Conservation (phyloP, 192 early-diverging fungal genomes). For the Coemansia umbellata region DNA sequence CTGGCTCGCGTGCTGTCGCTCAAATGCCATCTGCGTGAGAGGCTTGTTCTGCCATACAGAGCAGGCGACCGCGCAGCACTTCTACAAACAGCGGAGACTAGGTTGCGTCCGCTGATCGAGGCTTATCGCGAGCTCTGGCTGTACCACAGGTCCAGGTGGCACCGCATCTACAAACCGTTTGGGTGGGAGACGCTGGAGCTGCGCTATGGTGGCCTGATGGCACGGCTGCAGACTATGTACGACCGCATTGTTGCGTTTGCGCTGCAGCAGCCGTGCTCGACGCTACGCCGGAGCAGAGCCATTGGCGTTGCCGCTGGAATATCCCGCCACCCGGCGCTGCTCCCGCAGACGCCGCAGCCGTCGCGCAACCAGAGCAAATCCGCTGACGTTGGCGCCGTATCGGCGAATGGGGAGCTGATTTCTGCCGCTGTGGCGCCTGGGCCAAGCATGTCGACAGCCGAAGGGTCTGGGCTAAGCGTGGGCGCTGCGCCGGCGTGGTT, state of each 20-base stretch:
- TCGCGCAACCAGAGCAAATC: conserved; percentile 24
- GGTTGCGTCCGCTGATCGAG: conserved; percentile 56
- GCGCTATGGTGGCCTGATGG: conserved; percentile 72
- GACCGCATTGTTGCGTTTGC: conserved; percentile 62
- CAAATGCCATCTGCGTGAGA: conserved; percentile 67
- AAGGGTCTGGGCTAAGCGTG: conserved; percentile 27
- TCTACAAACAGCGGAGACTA: conserved; percentile 55
- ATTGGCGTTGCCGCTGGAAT: conserved; percentile 46
- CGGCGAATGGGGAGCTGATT: too few species aligned
- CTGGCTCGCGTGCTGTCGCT: conserved; percentile 64
- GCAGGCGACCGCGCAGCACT: conserved; percentile 52
- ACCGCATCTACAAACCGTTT: conserved; percentile 76
- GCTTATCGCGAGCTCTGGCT: conserved; percentile 71
- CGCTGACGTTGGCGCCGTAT: background rate
- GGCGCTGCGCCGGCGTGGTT: conserved; percentile 38
- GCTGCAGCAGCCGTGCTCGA: conserved; percentile 13
- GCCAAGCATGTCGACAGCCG: conserved; percentile 31
- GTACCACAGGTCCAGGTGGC: conserved; percentile 77
- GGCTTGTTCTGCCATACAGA: conserved; percentile 59
- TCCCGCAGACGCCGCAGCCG: conserved; percentile 14
- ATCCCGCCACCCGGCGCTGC: conserved; percentile 34
- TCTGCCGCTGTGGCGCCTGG: conserved; percentile 29
- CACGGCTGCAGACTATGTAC: conserved; percentile 64
- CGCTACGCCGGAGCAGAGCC: conserved; percentile 36
- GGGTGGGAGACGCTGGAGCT: conserved; percentile 81